Percentiles rank a stretch among this genome's conserved stretches.
phyloP scores from a whole-genome alignment of 441 rosid species.

The Flueggea neowawraea region DNA sequence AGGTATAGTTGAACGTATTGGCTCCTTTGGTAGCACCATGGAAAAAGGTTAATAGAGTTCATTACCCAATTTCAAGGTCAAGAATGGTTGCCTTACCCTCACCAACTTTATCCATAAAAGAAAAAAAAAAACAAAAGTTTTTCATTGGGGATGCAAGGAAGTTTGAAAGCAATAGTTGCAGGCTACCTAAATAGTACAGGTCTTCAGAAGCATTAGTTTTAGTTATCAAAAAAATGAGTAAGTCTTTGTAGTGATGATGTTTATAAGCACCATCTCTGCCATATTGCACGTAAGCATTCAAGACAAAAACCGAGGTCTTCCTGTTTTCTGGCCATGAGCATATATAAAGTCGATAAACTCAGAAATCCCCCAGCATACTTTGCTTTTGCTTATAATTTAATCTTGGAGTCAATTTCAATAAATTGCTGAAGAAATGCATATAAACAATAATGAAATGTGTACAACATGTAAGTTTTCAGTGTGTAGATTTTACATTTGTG shows the following conservation, averaged over 20 bases:
- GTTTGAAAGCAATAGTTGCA: background rate
- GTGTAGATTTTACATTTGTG: conserved; percentile 1
- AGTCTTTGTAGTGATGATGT: too few relatives aligned
- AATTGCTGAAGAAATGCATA: conserved; percentile 7
- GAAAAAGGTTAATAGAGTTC: too few relatives aligned
- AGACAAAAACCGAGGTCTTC: conserved; percentile 13
- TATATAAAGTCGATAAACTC: too few relatives aligned
- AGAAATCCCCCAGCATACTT: conserved; percentile 4
- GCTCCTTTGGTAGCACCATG: background rate
- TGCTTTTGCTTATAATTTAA: background rate
- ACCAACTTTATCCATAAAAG: background rate
- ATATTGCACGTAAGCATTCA: background rate
- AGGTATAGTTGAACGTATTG: conserved; percentile 2
- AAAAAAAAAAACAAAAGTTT: too few relatives aligned
- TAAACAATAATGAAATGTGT: conserved; percentile 8
- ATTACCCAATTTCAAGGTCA: too few relatives aligned
- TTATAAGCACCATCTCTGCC: too few relatives aligned
- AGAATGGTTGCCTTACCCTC: background rate
- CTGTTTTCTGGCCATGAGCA: conserved; percentile 3
- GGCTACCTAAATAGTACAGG: background rate
- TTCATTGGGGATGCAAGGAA: too few relatives aligned
- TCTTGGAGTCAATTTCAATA: too few relatives aligned
- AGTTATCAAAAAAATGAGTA: too few relatives aligned
- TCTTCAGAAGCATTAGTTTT: conserved; percentile 7
- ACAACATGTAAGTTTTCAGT: background rate